Conservation (phyloP, 805 yeast genomes). For the Candida parachauliodes region DNA sequence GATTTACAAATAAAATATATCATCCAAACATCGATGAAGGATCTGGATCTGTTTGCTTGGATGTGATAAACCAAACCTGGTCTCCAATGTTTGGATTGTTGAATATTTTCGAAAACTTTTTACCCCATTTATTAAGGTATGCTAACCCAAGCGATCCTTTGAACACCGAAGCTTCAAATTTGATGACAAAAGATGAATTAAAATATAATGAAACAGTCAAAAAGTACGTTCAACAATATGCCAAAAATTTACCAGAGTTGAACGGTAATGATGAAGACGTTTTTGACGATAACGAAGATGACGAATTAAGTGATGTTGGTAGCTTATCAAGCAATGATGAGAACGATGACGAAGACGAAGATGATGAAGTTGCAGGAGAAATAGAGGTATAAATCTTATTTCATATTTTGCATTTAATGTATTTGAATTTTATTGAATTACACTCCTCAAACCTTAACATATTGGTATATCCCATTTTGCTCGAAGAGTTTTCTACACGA, state of each 20-base stretch:
- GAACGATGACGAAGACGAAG: conserved; percentile 28
- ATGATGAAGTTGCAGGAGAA: conserved; percentile 33
- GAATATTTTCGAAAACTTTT: conserved; percentile 87
- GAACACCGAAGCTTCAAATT: conserved; percentile 82
- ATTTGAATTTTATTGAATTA: too few relatives aligned
- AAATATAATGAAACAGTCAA: conserved; percentile 67
- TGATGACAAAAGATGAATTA: conserved; percentile 65
- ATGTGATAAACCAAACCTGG: conserved; percentile 97
- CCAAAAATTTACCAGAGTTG: conserved; percentile 43
- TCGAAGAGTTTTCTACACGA: neutral
- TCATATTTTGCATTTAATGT: neutral
- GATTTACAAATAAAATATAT: conserved; percentile 84
- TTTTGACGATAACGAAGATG: conserved; percentile 34
- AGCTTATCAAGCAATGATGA: conserved; percentile 48
- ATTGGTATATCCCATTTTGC: too few relatives aligned
- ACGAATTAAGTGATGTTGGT: conserved; percentile 47
- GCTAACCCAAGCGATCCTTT: conserved; percentile 95
- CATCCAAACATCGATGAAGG: conserved; percentile 95
- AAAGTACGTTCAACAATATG: conserved; percentile 67
- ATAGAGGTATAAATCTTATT: conserved; percentile 21
- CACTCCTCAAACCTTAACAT: too few relatives aligned
- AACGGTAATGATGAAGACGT: conserved; percentile 25
- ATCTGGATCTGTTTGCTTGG: conserved; percentile 89
- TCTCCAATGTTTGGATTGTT: conserved; percentile 93
- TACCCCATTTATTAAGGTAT: conserved; percentile 86